Percentiles rank a stretch among this genome's conserved stretches.
These are phyloP conservation scores for Rheum nobile DNA, from an alignment of 148 eudicot species.

Conservation along the genomic window DNA sequence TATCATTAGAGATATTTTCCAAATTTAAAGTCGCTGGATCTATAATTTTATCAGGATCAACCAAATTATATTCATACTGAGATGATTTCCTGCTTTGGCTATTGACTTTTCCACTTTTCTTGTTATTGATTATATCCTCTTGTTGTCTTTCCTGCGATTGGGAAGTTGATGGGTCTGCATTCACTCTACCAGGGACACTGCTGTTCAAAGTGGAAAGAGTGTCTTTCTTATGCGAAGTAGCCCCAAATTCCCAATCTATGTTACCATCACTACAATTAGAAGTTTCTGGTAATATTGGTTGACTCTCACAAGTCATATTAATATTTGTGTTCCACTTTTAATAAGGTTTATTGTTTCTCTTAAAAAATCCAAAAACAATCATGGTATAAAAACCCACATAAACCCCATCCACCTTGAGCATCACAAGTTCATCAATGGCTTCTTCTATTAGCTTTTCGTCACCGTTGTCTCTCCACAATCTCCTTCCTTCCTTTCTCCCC, in stretches of 20 bases:
- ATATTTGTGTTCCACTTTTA: no score
- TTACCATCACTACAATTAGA: slow-evolving; percentile 39
- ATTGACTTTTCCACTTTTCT: slow-evolving; percentile 17
- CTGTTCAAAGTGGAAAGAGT: slow-evolving; percentile 11
- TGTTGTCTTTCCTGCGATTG: slow-evolving; percentile 14
- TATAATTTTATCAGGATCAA: slow-evolving; percentile 80
- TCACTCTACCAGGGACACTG: slow-evolving; percentile 14
- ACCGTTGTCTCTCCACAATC: not conserved
- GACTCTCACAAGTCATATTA: no score
- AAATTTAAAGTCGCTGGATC: slow-evolving; percentile 53
- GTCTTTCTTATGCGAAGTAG: slow-evolving; percentile 28
- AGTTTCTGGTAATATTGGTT: no score
- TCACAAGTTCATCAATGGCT: slow-evolving; percentile 3
- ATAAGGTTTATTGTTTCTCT: no score
- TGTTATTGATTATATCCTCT: slow-evolving; percentile 15
- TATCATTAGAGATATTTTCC: slow-evolving; percentile 35
- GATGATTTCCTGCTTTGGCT: slow-evolving; percentile 29
- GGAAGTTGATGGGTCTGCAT: slow-evolving; percentile 16
- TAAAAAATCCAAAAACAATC: not conserved
- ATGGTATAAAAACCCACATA: not conserved
- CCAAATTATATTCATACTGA: slow-evolving; percentile 24
- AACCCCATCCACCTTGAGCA: not conserved
- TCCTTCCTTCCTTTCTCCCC: not conserved
- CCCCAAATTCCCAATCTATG: slow-evolving; percentile 92
- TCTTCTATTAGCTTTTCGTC: not conserved